phyloP scores from a whole-genome alignment of 2,329 filamentous ascomycete species.

The Penicillium janthinellum region DNA sequence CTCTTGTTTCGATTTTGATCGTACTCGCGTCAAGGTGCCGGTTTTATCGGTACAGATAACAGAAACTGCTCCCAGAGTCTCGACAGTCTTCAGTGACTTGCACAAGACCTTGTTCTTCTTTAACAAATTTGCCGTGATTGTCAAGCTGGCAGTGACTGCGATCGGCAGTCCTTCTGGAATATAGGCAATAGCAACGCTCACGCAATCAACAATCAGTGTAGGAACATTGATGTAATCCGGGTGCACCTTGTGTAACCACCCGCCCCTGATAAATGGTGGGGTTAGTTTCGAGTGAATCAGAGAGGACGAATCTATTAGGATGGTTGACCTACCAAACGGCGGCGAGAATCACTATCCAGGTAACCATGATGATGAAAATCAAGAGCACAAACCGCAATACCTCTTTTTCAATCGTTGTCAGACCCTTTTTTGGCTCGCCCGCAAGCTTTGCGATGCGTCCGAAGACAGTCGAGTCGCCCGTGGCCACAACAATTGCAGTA shows the following conservation, averaged over 20 bases:
- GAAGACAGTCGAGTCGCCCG: slow-evolving; percentile 73
- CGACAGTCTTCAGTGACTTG: slow-evolving; percentile 58
- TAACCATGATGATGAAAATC: slow-evolving; percentile 69
- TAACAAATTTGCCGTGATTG: slow-evolving; percentile 57
- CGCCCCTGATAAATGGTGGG: slow-evolving; percentile 53
- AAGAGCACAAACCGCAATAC: slow-evolving; percentile 71
- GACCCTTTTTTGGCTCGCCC: slow-evolving; percentile 65
- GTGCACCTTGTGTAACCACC: slow-evolving; percentile 68
- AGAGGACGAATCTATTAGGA: neutral
- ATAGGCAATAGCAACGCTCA: slow-evolving; percentile 72
- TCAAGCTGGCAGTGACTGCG: slow-evolving; percentile 67
- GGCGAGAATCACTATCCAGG: slow-evolving; percentile 56
- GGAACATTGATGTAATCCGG: slow-evolving; percentile 73
- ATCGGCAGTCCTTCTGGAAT: slow-evolving; percentile 75
- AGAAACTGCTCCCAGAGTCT: slow-evolving; percentile 62
- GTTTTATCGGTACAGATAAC: slow-evolving; percentile 58
- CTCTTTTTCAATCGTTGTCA: slow-evolving; percentile 72
- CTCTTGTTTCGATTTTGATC: neutral
- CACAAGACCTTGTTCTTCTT: slow-evolving; percentile 57
- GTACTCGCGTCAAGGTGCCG: slow-evolving; percentile 54
- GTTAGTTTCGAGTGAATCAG: slow-evolving; percentile 8
- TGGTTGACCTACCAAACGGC: slow-evolving; percentile 59
- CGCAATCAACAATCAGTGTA: slow-evolving; percentile 71
- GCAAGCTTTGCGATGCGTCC: slow-evolving; percentile 74
- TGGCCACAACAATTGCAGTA: slow-evolving; percentile 69